Base-by-base conservation (phyloP, 2,329 filamentous ascomycete species). In the Knufia petricola region DNA sequence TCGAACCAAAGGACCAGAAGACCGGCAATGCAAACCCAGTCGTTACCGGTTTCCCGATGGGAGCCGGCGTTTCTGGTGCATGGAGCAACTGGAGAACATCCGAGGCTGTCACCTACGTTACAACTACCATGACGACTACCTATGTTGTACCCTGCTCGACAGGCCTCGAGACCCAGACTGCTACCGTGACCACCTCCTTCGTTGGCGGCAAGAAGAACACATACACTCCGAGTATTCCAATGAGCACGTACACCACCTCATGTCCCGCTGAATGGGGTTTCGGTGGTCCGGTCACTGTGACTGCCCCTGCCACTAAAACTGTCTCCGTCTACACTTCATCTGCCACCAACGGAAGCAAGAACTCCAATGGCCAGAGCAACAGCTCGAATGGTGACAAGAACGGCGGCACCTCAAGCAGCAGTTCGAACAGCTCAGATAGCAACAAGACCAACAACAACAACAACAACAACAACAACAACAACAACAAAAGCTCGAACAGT, bases 181-280 rank as follows among this genome's bases (percentile, higher is more conserved):
- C 26, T 15, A 43, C 40, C 9, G 13, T 43, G 3, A 43, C 40
- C 13, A 43, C 40, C 13, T 28, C 26, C 4, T 31, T 28, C 40
- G 21, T 26, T n/a, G 40, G 40, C 9, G 21, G 40, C 13, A 39
- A 39, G 37, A 13, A 17, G 17, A 17, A 4, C 15, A 43, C 40
- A 10, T 26, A 26, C 13, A 43, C 40, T 3, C 40, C 40, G 13
- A n/a, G 3, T 7, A 43, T 43, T 19, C 40, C 40, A 13, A 26
- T 43, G 40, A 26, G 17, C 13, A 43, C 40, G 10, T 43, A 43
- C n/a, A 43, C 40, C 3, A 43, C 40, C 12, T 26, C 40, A 9
- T 43, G 40, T n/a, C 40, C 40, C 24, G 23, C 40, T 9, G 40
- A 43, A 43, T 43, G 40, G 40, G 40, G 40, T 17, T 43, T 43